Conservation (phyloP, 768 basidiomycete species). For the Termitomyces titanicus region DNA sequence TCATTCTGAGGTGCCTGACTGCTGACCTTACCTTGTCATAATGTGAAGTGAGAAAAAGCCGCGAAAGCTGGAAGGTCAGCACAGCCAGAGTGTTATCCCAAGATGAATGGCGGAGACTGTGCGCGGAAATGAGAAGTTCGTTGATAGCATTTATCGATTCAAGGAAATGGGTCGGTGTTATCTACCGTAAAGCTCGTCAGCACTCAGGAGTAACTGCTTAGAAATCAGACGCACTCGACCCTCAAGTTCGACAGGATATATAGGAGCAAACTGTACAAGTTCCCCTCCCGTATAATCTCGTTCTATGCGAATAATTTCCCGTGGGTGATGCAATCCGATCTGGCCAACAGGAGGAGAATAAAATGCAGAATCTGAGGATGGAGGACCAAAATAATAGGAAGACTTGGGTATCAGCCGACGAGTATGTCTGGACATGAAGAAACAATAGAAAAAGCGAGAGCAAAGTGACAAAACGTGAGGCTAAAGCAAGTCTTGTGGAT, state of each 20-base stretch:
- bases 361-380: conserved; percentile 71
- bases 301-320: conserved; percentile 90
- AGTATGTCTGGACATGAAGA: conserved; percentile 22
- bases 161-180: conserved; percentile 87
- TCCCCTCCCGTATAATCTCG: conserved; percentile 92
- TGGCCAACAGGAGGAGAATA: conserved; percentile 79
- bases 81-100: conserved; percentile 79
- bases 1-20: neutral
- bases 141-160: conserved; percentile 92
- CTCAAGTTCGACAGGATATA: conserved; percentile 90
- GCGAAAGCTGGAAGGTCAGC: conserved; percentile 76
- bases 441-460: neutral
- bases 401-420: conserved; percentile 69
- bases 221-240: conserved; percentile 63
- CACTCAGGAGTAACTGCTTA: neutral
- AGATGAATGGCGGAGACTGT: conserved; percentile 69
- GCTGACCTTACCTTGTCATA: conserved; percentile 66
- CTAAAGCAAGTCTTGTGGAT: conserved; percentile 4
- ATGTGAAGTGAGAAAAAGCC: conserved; percentile 65
- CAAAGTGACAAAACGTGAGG: conserved; percentile 6
- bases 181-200: conserved; percentile 39
- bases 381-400: conserved; percentile 82
- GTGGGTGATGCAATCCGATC: conserved; percentile 85
- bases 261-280: conserved; percentile 82
- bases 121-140: conserved; percentile 80